Percentiles rank a stretch among this genome's conserved stretches.
phyloP scores from a whole-genome alignment of 305 asterid species.

The Plantago coronopus region DNA sequence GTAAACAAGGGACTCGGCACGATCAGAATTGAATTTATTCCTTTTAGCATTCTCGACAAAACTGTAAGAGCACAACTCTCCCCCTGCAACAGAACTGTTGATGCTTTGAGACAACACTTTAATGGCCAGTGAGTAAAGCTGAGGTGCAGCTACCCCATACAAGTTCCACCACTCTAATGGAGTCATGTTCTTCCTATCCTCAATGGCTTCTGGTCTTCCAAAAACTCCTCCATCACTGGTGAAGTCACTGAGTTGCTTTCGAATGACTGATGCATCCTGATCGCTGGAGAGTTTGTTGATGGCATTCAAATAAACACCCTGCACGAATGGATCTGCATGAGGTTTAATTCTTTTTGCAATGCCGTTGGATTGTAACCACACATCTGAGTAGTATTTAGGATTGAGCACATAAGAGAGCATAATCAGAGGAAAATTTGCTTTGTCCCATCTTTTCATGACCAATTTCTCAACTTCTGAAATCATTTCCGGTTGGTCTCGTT shows the following conservation, averaged over 20 bases:
- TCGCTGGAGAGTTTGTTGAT: slow-evolving; percentile 4
- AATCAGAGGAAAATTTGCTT: slow-evolving; percentile 2
- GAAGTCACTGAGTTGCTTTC: slow-evolving; percentile 10
- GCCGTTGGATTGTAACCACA: slow-evolving; percentile 4
- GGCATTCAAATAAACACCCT: slow-evolving; percentile 1
- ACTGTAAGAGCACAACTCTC: slow-evolving; percentile 8
- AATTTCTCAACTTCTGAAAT: neutral
- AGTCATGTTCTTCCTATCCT: slow-evolving; percentile 9
- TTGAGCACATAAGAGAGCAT: slow-evolving; percentile 6
- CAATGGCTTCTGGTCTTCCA: slow-evolving; percentile 7
- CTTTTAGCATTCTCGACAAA: slow-evolving; percentile 8
- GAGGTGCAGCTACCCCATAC: slow-evolving; percentile 7
- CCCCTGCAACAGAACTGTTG: slow-evolving; percentile 10
- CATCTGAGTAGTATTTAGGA: slow-evolving; percentile 1
- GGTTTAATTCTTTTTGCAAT: slow-evolving; percentile 5
- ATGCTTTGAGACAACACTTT: slow-evolving; percentile 6
- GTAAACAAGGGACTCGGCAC: slow-evolving; percentile 9
- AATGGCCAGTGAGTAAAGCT: slow-evolving; percentile 3
- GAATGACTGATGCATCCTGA: neutral
- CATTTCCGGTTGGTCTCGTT: neutral
- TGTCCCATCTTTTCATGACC: slow-evolving; percentile 6
- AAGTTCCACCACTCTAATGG: slow-evolving; percentile 14
- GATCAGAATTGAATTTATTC: slow-evolving; percentile 3
- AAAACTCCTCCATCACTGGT: slow-evolving; percentile 12
- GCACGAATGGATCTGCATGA: slow-evolving; percentile 10